Percentiles rank a stretch among this genome's conserved stretches.
These are phyloP conservation scores for Ascodesmis nigricans DNA, from an alignment of 495 filamentous ascomycete species.

Conservation along the genomic window DNA sequence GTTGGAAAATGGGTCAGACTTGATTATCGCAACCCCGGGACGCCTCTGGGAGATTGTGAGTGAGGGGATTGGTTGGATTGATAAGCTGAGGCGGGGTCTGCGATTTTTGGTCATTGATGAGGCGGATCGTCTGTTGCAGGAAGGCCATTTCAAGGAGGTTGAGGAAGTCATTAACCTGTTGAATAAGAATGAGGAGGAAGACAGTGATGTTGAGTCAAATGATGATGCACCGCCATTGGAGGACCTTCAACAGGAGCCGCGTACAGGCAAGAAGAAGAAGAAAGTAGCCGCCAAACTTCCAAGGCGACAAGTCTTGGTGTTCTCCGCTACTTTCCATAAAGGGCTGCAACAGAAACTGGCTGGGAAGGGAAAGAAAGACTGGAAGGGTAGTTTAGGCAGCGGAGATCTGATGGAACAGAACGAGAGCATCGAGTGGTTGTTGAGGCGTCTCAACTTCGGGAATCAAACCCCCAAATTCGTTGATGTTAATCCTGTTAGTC, in stretches of 20 bases:
- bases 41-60: constrained; percentile 85
- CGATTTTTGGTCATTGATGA: constrained; percentile 81
- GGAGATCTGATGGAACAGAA: constrained; percentile 44
- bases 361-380: constrained; percentile 33
- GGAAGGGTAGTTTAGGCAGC: constrained; percentile 21
- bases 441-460: constrained; percentile 73
- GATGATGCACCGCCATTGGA: constrained; percentile 6
- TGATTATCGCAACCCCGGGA: constrained; percentile 80
- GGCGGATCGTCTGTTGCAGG: constrained; percentile 75
- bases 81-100: constrained; percentile 39
- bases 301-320: constrained; percentile 72
- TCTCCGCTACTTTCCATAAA: constrained; percentile 89
- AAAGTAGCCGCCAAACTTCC: constrained; percentile 10
- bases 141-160: constrained; percentile 87
- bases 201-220: constrained; percentile 6
- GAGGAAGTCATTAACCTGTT: constrained; percentile 62
- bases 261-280: not conserved
- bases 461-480: constrained; percentile 69
- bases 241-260: constrained; percentile 14
- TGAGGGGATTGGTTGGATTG: constrained; percentile 34
- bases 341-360: constrained; percentile 73
- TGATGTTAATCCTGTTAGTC: constrained; percentile 60
- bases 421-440: constrained; percentile 77
- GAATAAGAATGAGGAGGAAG: constrained; percentile 30
- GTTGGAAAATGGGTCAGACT: constrained; percentile 45